phyloP scores from a whole-genome alignment of 768 basidiomycete genomes.

The Pisolithus marmoratus region DNA sequence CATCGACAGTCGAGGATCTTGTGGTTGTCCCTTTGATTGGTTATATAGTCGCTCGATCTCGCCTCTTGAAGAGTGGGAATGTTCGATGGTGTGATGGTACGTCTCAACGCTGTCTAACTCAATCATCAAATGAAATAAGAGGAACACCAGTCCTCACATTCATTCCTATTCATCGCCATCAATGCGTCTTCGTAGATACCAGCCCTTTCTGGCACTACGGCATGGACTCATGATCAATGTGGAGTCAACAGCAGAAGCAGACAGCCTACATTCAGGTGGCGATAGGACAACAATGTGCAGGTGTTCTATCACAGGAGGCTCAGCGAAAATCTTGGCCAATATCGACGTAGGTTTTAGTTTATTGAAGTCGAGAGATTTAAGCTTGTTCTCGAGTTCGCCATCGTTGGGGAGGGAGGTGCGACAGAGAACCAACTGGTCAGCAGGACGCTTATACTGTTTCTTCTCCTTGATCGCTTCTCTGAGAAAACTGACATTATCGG shows the following conservation, averaged over 20 bases:
- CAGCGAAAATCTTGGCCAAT: background rate
- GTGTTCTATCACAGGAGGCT: background rate
- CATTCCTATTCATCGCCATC: too few relatives aligned
- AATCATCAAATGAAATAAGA: too few relatives aligned
- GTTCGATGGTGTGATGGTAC: too few relatives aligned
- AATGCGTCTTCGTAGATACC: background rate
- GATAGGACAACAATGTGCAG: conserved; percentile 1
- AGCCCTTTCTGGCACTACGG: too few relatives aligned
- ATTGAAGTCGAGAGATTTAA: background rate
- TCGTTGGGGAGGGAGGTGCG: background rate
- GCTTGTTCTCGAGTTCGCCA: background rate
- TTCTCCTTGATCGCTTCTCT: background rate
- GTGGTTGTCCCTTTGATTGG: too few relatives aligned
- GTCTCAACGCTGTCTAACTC: too few relatives aligned
- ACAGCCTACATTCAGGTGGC: background rate
- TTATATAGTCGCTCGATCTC: too few relatives aligned
- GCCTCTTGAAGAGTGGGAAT: too few relatives aligned
- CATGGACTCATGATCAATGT: background rate
- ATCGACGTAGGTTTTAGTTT: background rate
- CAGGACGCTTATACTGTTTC: background rate
- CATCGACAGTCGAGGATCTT: too few relatives aligned
- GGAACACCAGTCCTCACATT: too few relatives aligned
- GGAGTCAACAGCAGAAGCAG: background rate
- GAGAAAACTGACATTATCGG: background rate
- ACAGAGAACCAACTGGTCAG: background rate